phyloP scores from a whole-genome alignment of 2,329 filamentous ascomycete genomes.

The Fusarium pilosicola region DNA sequence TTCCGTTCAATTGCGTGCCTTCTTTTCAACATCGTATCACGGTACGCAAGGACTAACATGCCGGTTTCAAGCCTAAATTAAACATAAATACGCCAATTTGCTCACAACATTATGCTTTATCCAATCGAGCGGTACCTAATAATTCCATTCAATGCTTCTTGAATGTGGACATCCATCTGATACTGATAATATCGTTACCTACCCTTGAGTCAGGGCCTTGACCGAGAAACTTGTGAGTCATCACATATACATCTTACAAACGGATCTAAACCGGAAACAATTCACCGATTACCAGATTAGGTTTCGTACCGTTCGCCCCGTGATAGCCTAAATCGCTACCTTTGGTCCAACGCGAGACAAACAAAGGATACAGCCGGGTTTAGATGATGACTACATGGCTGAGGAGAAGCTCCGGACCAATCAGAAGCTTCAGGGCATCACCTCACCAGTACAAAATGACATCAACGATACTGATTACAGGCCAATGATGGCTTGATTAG shows the following conservation, averaged over 20 bases:
- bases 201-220: not conserved
- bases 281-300: not conserved
- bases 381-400: not conserved
- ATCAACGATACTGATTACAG: conserved; percentile 16
- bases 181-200: not conserved
- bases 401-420: not conserved
- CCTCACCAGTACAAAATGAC: conserved; percentile 4
- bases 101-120: fast-evolving
- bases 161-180: not conserved
- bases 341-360: not conserved
- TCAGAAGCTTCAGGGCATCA: not conserved
- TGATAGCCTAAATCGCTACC: not conserved
- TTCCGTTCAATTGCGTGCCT: no score
- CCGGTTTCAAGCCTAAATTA: fast-evolving
- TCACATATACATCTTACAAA: not conserved
- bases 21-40: no score
- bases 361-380: not conserved
- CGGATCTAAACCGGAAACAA: not conserved
- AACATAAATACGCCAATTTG: fast-evolving
- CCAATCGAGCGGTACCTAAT: fast-evolving
- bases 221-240: not conserved
- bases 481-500: conserved; percentile 1
- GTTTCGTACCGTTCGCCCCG: not conserved
- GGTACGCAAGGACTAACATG: not conserved
- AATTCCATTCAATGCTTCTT: no score